A percentile compares a stretch with the other conserved stretches of the same genome.
These are phyloP conservation scores for Xylaria bambusicola DNA, from an alignment of 495 filamentous ascomycete species.

Conservation along the genomic window DNA sequence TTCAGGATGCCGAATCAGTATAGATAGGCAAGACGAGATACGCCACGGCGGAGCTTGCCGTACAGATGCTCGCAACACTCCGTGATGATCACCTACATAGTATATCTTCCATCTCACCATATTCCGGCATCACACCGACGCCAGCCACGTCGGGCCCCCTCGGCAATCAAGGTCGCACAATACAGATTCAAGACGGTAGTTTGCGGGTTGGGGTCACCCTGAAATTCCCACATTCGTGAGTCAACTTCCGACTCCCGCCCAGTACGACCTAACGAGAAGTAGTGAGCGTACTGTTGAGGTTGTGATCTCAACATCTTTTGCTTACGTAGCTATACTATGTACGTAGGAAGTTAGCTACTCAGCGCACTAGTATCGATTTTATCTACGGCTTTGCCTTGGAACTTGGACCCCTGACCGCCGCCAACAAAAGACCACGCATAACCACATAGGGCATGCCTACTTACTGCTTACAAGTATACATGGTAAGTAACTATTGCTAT, in stretches of 20 bases:
- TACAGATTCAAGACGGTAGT: background rate
- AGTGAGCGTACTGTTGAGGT: background rate
- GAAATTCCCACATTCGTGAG: background rate
- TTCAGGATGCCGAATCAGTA: background rate
- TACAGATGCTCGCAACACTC: background rate
- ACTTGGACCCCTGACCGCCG: too few relatives aligned
- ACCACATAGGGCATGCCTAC: too few relatives aligned
- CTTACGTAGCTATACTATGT: too few relatives aligned
- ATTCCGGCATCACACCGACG: too few relatives aligned
- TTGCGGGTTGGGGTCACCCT: background rate
- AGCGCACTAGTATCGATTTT: background rate
- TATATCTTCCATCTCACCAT: background rate
- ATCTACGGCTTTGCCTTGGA: too few relatives aligned
- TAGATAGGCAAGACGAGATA: background rate
- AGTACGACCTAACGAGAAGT: background rate
- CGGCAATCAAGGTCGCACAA: background rate
- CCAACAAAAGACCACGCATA: too few relatives aligned
- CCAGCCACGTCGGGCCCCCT: background rate
- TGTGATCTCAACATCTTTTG: too few relatives aligned
- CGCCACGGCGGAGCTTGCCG: too few relatives aligned
- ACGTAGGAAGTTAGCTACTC: background rate
- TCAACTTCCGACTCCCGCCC: background rate
- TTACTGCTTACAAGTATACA: too few relatives aligned
- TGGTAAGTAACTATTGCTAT: too few relatives aligned
- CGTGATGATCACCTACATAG: background rate